Evolutionary conservation across 2,329 filamentous ascomycete genomes (phyloP).

Genomic region (Sarocladiaceae sp.): DNA sequence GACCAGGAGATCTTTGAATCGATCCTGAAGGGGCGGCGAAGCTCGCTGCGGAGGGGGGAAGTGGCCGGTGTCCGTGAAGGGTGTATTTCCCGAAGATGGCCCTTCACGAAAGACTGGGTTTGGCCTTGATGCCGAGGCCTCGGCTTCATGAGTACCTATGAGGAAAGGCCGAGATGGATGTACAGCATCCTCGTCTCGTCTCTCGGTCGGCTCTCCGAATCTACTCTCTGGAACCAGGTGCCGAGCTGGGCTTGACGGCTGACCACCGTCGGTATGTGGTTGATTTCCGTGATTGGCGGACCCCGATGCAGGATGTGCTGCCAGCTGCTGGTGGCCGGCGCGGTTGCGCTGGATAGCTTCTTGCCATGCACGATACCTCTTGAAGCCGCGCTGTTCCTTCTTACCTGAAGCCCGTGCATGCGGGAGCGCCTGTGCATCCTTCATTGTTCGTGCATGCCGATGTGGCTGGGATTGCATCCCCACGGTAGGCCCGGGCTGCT

Average conservation of each 20-base stretch:
- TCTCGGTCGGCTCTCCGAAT: no score
- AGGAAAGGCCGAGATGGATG: neutral
- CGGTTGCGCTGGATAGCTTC: constrained; percentile 29
- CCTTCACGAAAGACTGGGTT: neutral
- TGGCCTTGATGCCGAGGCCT: no score
- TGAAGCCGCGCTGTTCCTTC: constrained; percentile 38
- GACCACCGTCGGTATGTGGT: neutral
- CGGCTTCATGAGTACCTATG: neutral
- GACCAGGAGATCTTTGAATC: constrained; percentile 36
- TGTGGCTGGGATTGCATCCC: no score
- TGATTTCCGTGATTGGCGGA: constrained; percentile 8
- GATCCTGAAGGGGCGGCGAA: constrained; percentile 7
- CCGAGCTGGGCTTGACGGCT: neutral
- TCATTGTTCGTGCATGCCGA: constrained; percentile 18
- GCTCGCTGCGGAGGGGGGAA: neutral
- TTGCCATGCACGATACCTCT: constrained; percentile 39
- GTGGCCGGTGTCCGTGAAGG: neutral
- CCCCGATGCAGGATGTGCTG: constrained; percentile 13
- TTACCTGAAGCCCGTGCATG: constrained; percentile 17
- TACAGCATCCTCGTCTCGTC: no score
- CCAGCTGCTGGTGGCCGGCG: constrained; percentile 14
- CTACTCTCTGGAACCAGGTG: neutral
- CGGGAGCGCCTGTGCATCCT: neutral
- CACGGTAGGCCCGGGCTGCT: constrained; percentile 8
- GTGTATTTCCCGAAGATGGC: neutral